phyloP scores from a whole-genome alignment of 2,329 filamentous ascomycete genomes.

The Bipolaris victoriae region DNA sequence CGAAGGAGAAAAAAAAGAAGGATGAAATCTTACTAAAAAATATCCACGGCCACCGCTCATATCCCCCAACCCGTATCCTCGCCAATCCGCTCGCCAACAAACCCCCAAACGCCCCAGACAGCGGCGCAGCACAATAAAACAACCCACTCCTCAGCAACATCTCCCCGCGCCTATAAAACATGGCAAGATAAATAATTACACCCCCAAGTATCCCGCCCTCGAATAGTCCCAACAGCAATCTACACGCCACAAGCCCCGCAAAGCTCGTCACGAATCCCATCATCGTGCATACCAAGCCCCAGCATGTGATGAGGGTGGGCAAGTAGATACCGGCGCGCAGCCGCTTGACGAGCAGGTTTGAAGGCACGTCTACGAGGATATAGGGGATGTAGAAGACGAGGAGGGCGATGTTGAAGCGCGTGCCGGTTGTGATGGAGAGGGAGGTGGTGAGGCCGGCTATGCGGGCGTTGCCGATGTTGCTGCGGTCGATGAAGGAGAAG shows the following conservation, averaged over 20 bases:
- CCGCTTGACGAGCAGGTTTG: constrained; percentile 51
- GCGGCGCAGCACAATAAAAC: constrained; percentile 48
- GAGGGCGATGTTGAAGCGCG: constrained; percentile 52
- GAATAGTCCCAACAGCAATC: constrained; percentile 51
- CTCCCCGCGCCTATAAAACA: constrained; percentile 52
- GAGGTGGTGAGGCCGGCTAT: constrained; percentile 51
- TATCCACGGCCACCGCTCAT: constrained; percentile 47
- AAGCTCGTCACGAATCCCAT: constrained; percentile 53
- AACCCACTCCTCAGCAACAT: constrained; percentile 50
- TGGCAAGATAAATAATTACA: constrained; percentile 52
- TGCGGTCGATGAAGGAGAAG: constrained; percentile 56
- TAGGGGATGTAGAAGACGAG: constrained; percentile 56
- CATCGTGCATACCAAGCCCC: constrained; percentile 50
- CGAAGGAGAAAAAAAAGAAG: background rate
- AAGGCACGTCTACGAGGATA: constrained; percentile 51
- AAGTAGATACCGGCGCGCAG: constrained; percentile 52
- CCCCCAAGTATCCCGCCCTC: constrained; percentile 52
- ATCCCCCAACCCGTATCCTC: constrained; percentile 46
- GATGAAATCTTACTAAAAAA: constrained; percentile 25
- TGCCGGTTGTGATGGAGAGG: constrained; percentile 48
- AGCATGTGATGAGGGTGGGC: constrained; percentile 48
- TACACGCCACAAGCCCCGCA: constrained; percentile 49
- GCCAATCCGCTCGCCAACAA: constrained; percentile 52
- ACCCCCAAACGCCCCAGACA: constrained; percentile 52
- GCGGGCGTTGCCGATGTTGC: constrained; percentile 52